Base-by-base conservation (phyloP, 2,329 filamentous ascomycete genomes). In the Phaeosphaeria sp. region DNA sequence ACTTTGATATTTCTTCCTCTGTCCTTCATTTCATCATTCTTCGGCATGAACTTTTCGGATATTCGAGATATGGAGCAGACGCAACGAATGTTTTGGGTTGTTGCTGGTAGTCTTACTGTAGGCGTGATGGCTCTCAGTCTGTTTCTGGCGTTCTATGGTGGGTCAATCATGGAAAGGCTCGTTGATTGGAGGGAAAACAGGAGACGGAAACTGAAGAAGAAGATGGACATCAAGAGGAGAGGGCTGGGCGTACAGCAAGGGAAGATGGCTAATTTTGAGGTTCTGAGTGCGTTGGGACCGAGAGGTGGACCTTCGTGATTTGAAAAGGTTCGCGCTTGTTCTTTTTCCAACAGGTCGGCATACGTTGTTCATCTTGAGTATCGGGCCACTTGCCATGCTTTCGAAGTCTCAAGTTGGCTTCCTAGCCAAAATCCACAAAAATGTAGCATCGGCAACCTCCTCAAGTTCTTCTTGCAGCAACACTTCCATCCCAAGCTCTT, bases 1-100 rank as follows among this genome's bases (percentile, higher is more conserved):
- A 81, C 79, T 0, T 76, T 80, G 52, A 70, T 81, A 42, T 81
- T 81, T 46, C 71, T 81, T 10, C 78, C 79, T 0, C 64, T 81
- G 6, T 80, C 77, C 10, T 81, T 81, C 62, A 71, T 81, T 11
- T 74, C 76, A 0, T 76, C 71, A 11, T 80, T 80, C 64, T 79
- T 80, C 50, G 79, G 79, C 18, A 80, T 80, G 78, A 80, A 81
- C 55, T 73, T 77, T 41, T 58, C 63, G 0, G 79, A 80, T 46
- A 78, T 80, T 20, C 63, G 78, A 21, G 62, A 80, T 50, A 78
- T 79, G 76, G 64, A 72, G 6, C 62, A 63, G 1, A 77, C 69
- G 6, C 78, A 80, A 57, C 59, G 69, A 17, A 49, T 79, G 7
- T 81, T 81, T 54, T 81, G 79, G 78, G 68, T 73, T 17, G 72